phyloP scores from a whole-genome alignment of 1,284 basidiomycete genomes.

The Ganoderma multipileum region DNA sequence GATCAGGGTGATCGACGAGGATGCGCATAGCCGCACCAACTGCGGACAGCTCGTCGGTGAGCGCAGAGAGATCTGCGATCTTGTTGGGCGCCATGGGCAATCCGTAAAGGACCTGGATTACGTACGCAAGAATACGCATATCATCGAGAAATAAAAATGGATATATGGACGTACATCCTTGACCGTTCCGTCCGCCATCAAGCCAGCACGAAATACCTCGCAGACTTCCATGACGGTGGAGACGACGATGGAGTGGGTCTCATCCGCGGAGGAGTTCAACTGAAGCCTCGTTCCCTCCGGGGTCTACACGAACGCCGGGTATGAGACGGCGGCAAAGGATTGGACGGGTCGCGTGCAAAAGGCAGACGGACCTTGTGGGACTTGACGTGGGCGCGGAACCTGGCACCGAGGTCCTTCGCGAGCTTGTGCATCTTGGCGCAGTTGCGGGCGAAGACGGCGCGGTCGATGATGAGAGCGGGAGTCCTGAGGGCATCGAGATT shows the following conservation, averaged over 20 bases:
- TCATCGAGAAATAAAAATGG: neutral
- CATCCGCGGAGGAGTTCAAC: constrained; percentile 59
- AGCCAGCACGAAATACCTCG: constrained; percentile 71
- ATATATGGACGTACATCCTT: constrained; percentile 66
- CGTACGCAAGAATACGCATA: neutral
- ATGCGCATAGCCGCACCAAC: constrained; percentile 67
- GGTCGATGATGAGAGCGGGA: constrained; percentile 82
- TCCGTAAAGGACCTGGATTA: constrained; percentile 78
- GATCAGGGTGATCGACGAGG: constrained; percentile 79
- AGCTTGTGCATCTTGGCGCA: constrained; percentile 76
- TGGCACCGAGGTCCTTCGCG: constrained; percentile 67
- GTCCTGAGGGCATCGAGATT: constrained; percentile 69
- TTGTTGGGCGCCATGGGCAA: constrained; percentile 77
- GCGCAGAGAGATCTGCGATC: constrained; percentile 69
- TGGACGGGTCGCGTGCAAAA: neutral
- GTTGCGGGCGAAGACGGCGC: constrained; percentile 71
- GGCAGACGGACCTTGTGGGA: constrained; percentile 71
- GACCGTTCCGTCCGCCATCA: constrained; percentile 76
- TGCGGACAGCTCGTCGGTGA: constrained; percentile 62
- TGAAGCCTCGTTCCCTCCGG: constrained; percentile 77
- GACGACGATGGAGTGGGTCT: constrained; percentile 69
- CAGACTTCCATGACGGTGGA: constrained; percentile 86
- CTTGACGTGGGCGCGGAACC: constrained; percentile 85
- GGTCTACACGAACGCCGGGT: constrained; percentile 53
- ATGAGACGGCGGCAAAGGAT: neutral